Conservation (phyloP, 306 rosid species). For the Crotalaria pallida region DNA sequence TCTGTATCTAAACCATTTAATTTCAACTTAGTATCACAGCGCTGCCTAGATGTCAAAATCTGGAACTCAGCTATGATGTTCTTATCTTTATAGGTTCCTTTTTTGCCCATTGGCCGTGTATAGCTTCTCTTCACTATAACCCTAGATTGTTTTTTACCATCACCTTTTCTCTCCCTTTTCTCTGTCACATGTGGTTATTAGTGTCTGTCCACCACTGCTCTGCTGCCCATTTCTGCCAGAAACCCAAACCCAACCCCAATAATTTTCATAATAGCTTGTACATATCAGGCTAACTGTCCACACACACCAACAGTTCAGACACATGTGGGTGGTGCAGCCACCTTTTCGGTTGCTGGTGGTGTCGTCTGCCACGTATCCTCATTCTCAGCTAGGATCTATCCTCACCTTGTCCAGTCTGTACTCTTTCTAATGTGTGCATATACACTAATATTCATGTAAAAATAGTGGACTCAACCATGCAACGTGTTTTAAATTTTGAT, state of each 20-base stretch:
- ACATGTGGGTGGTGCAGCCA: neutral
- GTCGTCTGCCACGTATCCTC: neutral
- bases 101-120: too few species aligned
- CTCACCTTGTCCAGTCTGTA: neutral
- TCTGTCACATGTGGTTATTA: too few species aligned
- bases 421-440: neutral
- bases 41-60: too few species aligned
- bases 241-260: neutral
- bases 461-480: constrained; percentile 4
- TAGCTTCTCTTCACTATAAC: too few species aligned
- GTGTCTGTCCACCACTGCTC: neutral
- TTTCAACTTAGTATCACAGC: too few species aligned
- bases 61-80: too few species aligned
- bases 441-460: neutral
- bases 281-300: neutral
- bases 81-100: too few species aligned
- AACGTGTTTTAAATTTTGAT: constrained; percentile 9
- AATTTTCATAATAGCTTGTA: neutral
- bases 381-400: neutral
- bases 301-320: neutral
- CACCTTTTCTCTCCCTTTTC: too few species aligned
- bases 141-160: too few species aligned
- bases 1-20: too few species aligned
- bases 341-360: neutral
- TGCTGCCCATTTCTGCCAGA: neutral